Evolutionary conservation across 2,329 filamentous ascomycete species (phyloP).

Genomic region (Didymella exigua): DNA sequence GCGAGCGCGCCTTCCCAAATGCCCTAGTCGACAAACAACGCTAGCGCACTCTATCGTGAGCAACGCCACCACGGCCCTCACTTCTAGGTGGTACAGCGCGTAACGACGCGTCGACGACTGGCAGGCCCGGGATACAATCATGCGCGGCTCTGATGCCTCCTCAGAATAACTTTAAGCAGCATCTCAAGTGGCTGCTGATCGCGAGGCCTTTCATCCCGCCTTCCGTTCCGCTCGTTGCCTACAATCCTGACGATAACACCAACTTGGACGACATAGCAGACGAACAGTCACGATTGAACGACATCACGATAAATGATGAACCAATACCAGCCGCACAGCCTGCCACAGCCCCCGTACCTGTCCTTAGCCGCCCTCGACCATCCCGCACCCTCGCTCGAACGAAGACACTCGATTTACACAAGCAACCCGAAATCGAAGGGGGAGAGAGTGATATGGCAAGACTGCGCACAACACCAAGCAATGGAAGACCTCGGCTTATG

Average conservation of each 20-base stretch:
- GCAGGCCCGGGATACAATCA: slow-evolving; percentile 20
- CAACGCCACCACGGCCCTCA: slow-evolving; percentile 31
- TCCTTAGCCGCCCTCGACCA: slow-evolving; percentile 23
- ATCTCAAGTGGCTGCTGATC: slow-evolving; percentile 56
- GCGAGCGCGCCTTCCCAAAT: background rate
- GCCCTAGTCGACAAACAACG: slow-evolving; percentile 27
- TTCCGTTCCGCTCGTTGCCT: slow-evolving; percentile 35
- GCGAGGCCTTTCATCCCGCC: slow-evolving; percentile 54
- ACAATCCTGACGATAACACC: slow-evolving; percentile 32
- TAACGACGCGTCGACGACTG: slow-evolving; percentile 30
- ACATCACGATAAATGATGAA: slow-evolving; percentile 30
- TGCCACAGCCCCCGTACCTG: slow-evolving; percentile 21
- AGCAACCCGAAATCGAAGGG: slow-evolving; percentile 17
- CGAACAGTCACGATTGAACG: slow-evolving; percentile 13
- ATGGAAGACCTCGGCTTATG: slow-evolving; percentile 46
- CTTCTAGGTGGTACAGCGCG: slow-evolving; percentile 16
- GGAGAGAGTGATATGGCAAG: slow-evolving; percentile 50
- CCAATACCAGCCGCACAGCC: slow-evolving; percentile 15
- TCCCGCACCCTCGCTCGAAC: slow-evolving; percentile 27
- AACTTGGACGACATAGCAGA: slow-evolving; percentile 31
- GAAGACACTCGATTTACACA: slow-evolving; percentile 36
- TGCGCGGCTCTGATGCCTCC: slow-evolving; percentile 52
- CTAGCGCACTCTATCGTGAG: slow-evolving; percentile 14
- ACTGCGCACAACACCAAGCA: slow-evolving; percentile 51
- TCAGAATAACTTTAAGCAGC: slow-evolving; percentile 54